Base-by-base conservation (phyloP, 768 basidiomycete species). In the Dictyophora rubrovolvata region DNA sequence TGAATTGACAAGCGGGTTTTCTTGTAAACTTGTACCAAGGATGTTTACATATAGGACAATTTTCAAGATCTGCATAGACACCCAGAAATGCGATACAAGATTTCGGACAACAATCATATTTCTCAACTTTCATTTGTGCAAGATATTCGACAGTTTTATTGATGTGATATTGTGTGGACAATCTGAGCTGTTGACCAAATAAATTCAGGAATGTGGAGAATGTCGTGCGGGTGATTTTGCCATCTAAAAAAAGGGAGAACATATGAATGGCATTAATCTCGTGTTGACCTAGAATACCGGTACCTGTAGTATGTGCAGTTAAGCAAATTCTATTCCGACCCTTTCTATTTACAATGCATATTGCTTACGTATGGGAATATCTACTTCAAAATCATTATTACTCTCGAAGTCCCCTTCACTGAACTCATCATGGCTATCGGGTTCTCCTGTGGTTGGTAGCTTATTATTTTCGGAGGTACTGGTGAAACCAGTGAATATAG, bases 71-170 rank as follows among this genome's bases (percentile, higher is more conserved):
- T 6, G 58, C 63, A 35, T 71, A 66, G 0, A 67, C 63, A 1
- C 75, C 75, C 14, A 68, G 63, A 61, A 66, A 79, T 58, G 69
- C 71, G 54, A 64, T 64, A 61, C 79, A 79, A 0, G 73, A 75
- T 53, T 74, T 73, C 21, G 65, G 53, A 64, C 79, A 80, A 63
- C 76, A 78, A 63, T 78, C 64, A 63, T 68, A 75, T 68, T 37
- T 51, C 1, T 65, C 59, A 1, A 74, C 70, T 18, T 67, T 61
- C 48, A 77, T 63, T 1, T 67, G 70, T 3, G 74, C 63, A 3
- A 77, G 69, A 37, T 67, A 69, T 6, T 62, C 61, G 3, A 69
- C 61, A 10, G 65, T 69, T 1, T 66, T 52, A 36, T 63, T 57
- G 6, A 50, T 51, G 46, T 18, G 55, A 21, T 61, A 56, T 18